Evolutionary conservation across 495 filamentous ascomycete genomes (phyloP).

Genomic region (Talaromyces wortmannii): DNA sequence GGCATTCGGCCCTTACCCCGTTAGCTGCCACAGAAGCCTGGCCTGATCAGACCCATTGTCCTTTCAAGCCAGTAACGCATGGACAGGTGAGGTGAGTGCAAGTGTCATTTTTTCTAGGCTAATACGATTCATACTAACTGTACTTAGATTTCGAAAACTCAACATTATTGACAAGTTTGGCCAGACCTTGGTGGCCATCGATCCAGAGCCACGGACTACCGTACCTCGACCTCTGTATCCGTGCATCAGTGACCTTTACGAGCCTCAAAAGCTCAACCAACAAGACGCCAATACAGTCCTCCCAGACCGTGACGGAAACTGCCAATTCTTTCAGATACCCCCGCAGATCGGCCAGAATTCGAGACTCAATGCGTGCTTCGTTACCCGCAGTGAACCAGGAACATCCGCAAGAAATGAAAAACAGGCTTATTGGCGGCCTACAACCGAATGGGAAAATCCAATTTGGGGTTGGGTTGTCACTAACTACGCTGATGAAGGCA

Average conservation of each 20-base stretch:
- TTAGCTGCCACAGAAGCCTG: not conserved
- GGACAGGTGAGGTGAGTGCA: too few relatives aligned
- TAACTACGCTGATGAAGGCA: slow-evolving; percentile 39
- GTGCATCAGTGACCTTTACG: slow-evolving; percentile 15
- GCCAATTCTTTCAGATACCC: slow-evolving; percentile 36
- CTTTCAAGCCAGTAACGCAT: slow-evolving; percentile 40
- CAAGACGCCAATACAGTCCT: slow-evolving; percentile 12
- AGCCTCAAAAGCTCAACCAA: slow-evolving; percentile 6
- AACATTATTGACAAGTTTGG: slow-evolving; percentile 51
- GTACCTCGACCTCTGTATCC: slow-evolving; percentile 15
- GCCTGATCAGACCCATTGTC: slow-evolving; percentile 2
- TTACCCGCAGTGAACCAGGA: slow-evolving; percentile 45
- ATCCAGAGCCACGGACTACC: slow-evolving; percentile 9
- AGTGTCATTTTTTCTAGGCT: too few relatives aligned
- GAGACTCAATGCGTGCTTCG: too few relatives aligned
- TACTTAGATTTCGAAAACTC: slow-evolving; percentile 30
- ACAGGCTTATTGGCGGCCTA: slow-evolving; percentile 15
- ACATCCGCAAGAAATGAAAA: slow-evolving; percentile 34
- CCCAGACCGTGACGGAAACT: slow-evolving; percentile 7
- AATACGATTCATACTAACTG: too few relatives aligned
- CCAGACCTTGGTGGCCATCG: slow-evolving; percentile 18
- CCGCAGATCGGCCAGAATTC: too few relatives aligned
- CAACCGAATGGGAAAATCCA: slow-evolving; percentile 38
- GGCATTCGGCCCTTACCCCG: not conserved
- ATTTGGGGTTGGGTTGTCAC: slow-evolving; percentile 49